Percentiles rank a stretch among this genome's conserved stretches.
Evolutionary conservation across 192 early-diverging fungal genomes (phyloP).

Genomic region (Geosiphon pyriformis): DNA sequence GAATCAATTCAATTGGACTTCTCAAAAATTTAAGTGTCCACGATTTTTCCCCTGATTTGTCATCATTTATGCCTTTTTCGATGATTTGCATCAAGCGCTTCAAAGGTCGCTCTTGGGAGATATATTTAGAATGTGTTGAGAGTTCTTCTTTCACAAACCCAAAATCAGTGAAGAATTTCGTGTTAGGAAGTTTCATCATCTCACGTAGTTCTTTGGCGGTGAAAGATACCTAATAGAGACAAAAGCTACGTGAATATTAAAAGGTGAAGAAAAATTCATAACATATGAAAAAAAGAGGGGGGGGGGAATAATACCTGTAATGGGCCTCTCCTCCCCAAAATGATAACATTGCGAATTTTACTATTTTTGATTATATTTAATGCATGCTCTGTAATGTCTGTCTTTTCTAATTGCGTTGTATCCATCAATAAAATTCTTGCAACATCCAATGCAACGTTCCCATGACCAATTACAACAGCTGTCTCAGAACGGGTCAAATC

Average conservation of each 20-base stretch:
- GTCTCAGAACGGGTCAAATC: slow-evolving; percentile 67
- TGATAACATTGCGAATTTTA: slow-evolving; percentile 71
- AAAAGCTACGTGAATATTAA: not conserved
- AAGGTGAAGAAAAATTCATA: not conserved
- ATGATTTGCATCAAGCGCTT: slow-evolving; percentile 85
- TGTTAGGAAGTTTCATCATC: slow-evolving; percentile 70
- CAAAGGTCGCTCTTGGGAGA: slow-evolving; percentile 55
- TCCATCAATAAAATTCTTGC: slow-evolving; percentile 79
- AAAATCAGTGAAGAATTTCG: slow-evolving; percentile 59
- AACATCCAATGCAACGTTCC: slow-evolving; percentile 92
- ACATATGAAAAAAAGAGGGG: not conserved
- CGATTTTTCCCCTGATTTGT: slow-evolving; percentile 42
- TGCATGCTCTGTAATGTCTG: slow-evolving; percentile 80
- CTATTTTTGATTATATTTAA: slow-evolving; percentile 60
- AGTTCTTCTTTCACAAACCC: slow-evolving; percentile 52
- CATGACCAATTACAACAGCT: slow-evolving; percentile 82
- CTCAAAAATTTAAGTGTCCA: slow-evolving; percentile 71
- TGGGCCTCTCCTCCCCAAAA: slow-evolving; percentile 90
- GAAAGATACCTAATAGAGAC: slow-evolving; percentile 58
- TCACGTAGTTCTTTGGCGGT: slow-evolving; percentile 96
- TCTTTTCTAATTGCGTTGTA: slow-evolving; percentile 65
- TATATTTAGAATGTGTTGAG: slow-evolving; percentile 27
- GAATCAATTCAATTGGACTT: slow-evolving; percentile 59
- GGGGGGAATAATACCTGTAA: slow-evolving; percentile 61
- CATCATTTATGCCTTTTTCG: slow-evolving; percentile 44